Percentiles rank a stretch among this genome's conserved stretches.
Evolutionary conservation across 2,329 filamentous ascomycete genomes (phyloP).

Genomic region (Teratosphaeria nubilosa): DNA sequence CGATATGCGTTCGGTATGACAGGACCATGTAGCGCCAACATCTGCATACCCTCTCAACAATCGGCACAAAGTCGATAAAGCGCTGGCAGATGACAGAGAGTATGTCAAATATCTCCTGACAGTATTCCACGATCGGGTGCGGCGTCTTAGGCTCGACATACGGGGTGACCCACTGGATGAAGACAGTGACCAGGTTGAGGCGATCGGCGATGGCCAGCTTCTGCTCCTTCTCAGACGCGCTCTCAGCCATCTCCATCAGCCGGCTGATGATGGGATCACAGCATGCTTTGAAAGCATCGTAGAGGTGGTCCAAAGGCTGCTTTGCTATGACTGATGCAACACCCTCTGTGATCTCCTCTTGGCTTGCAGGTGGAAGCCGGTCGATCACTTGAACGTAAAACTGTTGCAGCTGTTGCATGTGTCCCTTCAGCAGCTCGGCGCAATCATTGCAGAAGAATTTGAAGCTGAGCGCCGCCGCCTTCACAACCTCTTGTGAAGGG

Average conservation of each 20-base stretch:
- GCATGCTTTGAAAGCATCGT: slow-evolving; percentile 79
- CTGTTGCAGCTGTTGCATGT: slow-evolving; percentile 75
- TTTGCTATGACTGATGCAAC: slow-evolving; percentile 85
- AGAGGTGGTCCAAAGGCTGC: slow-evolving; percentile 70
- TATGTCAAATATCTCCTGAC: slow-evolving; percentile 84
- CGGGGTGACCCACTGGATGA: slow-evolving; percentile 69
- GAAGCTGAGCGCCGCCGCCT: slow-evolving; percentile 85
- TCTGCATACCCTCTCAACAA: slow-evolving; percentile 85
- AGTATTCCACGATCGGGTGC: slow-evolving; percentile 92
- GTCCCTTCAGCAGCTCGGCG: slow-evolving; percentile 70
- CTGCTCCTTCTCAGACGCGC: slow-evolving; percentile 69
- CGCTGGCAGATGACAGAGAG: slow-evolving; percentile 77
- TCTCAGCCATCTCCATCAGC: slow-evolving; percentile 77
- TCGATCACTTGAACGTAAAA: slow-evolving; percentile 90
- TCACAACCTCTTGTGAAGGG: slow-evolving; percentile 78
- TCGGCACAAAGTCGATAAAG: slow-evolving; percentile 76
- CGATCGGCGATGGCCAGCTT: slow-evolving; percentile 90
- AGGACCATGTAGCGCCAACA: slow-evolving; percentile 97
- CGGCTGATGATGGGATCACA: slow-evolving; percentile 82
- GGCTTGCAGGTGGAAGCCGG: slow-evolving; percentile 71
- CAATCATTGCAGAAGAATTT: slow-evolving; percentile 97
- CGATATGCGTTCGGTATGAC: slow-evolving; percentile 82
- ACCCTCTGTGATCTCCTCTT: slow-evolving; percentile 93
- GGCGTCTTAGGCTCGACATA: slow-evolving; percentile 61
- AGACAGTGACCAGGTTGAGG: slow-evolving; percentile 82